Evolutionary conservation across 2,329 filamentous ascomycete genomes (phyloP).

Genomic region (Rhinocladiella mackenziei): DNA sequence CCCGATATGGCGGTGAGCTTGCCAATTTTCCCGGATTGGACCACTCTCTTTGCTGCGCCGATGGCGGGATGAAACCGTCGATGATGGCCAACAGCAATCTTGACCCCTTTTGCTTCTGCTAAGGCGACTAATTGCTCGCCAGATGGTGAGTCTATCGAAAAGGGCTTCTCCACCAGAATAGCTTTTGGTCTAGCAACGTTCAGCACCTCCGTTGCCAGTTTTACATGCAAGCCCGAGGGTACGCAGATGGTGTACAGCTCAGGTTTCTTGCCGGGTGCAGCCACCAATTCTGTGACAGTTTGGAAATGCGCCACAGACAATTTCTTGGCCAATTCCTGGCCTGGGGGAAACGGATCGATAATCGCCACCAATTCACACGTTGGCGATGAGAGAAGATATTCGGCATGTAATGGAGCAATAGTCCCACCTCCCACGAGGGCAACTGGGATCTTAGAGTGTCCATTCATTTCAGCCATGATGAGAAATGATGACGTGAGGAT

Average conservation of each 20-base stretch:
- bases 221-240: slow-evolving; percentile 2
- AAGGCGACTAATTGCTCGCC: neutral
- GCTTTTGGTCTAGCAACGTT: neutral
- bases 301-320: slow-evolving; percentile 1
- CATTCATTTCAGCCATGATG: too few species aligned
- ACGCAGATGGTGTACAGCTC: slow-evolving; percentile 9
- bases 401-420: slow-evolving; percentile 4
- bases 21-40: slow-evolving; percentile 6
- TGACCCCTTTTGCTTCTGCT: neutral
- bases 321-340: neutral
- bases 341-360: slow-evolving; percentile 4
- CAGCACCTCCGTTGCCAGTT: slow-evolving; percentile 2
- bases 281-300: neutral
- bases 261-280: neutral
- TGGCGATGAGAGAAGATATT: neutral
- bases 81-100: slow-evolving; percentile 14
- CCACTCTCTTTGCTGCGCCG: slow-evolving; percentile 8
- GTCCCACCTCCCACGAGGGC: slow-evolving; percentile 4
- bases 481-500: too few species aligned
- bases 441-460: slow-evolving; percentile 2
- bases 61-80: slow-evolving; percentile 13
- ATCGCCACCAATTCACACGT: slow-evolving; percentile 3
- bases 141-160: neutral
- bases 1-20: slow-evolving; percentile 9
- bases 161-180: slow-evolving; percentile 9